These are phyloP conservation scores for Mrakia hoshinonis DNA, from an alignment of 768 basidiomycete genomes.

Conservation along the genomic window DNA sequence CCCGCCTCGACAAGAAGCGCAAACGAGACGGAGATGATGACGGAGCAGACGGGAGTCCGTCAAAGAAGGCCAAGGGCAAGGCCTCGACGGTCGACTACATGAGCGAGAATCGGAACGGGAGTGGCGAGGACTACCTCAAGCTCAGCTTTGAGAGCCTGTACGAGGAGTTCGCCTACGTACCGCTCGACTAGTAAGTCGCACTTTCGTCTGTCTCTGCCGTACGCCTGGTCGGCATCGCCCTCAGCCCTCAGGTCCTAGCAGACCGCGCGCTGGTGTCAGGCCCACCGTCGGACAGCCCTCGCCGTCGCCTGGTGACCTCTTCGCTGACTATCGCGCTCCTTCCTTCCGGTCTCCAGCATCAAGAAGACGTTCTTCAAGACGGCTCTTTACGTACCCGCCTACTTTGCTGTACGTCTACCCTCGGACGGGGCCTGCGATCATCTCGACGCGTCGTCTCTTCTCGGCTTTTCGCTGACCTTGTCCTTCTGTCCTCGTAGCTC, in stretches of 20 bases:
- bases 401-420: slow-evolving; percentile 45
- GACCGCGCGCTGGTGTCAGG: no score
- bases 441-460: not conserved
- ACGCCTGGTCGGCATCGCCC: no score
- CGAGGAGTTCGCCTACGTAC: slow-evolving; percentile 21
- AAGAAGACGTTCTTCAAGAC: slow-evolving; percentile 49
- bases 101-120: slow-evolving; percentile 36
- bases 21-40: slow-evolving; percentile 22
- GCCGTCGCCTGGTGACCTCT: not conserved
- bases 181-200: slow-evolving; percentile 3
- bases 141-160: slow-evolving; percentile 48
- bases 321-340: slow-evolving; percentile 26
- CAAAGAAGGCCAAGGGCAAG: slow-evolving; percentile 4
- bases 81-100: slow-evolving; percentile 29
- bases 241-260: no score
- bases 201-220: not conserved
- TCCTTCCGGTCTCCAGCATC: slow-evolving; percentile 40
- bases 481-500: not conserved
- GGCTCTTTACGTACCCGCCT: slow-evolving; percentile 59
- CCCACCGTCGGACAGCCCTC: not conserved
- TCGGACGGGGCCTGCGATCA: not conserved
- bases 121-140: slow-evolving; percentile 22
- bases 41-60: slow-evolving; percentile 45
- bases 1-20: slow-evolving; percentile 3
- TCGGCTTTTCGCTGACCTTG: not conserved